Percentiles rank a stretch among this genome's conserved stretches.
phyloP scores from a whole-genome alignment of 495 filamentous ascomycete genomes.

The Penicillium flavigenum region DNA sequence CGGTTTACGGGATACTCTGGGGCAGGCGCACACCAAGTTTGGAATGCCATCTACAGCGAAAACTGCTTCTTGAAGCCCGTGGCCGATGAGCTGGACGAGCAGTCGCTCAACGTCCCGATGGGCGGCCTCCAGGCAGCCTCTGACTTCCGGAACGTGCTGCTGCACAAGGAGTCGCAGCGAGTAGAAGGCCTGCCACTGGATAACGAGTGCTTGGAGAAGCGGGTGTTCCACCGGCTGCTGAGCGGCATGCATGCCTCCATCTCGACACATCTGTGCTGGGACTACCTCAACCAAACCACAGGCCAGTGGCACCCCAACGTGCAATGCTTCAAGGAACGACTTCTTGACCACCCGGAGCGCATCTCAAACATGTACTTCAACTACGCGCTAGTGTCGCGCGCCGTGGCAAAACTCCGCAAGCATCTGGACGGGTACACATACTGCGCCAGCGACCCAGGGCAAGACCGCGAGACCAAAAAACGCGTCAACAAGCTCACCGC shows the following conservation, averaged over 20 bases:
- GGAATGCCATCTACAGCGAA: slow-evolving; percentile 95
- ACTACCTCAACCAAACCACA: slow-evolving; percentile 93
- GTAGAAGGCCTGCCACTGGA: slow-evolving; percentile 69
- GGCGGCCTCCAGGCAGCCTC: slow-evolving; percentile 64
- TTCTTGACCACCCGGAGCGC: slow-evolving; percentile 81
- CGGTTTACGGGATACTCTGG: slow-evolving; percentile 93
- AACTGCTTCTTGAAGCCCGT: slow-evolving; percentile 85
- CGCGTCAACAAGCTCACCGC: slow-evolving; percentile 73
- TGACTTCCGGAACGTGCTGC: slow-evolving; percentile 78
- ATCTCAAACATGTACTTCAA: slow-evolving; percentile 99
- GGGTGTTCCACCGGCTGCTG: slow-evolving; percentile 91
- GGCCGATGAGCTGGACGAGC: slow-evolving; percentile 40
- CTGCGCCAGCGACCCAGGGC: slow-evolving; percentile 78
- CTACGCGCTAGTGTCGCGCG: slow-evolving; percentile 89
- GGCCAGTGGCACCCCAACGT: slow-evolving; percentile 93
- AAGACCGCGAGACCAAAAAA: slow-evolving; percentile 74
- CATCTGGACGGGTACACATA: slow-evolving; percentile 84
- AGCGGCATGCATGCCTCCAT: slow-evolving; percentile 98
- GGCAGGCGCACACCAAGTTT: slow-evolving; percentile 77
- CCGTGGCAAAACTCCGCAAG: slow-evolving; percentile 84
- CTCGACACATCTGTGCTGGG: slow-evolving; percentile 92
- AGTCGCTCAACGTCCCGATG: slow-evolving; percentile 28
- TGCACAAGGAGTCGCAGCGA: slow-evolving; percentile 70
- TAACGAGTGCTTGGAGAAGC: slow-evolving; percentile 94
- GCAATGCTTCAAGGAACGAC: slow-evolving; percentile 79